Base-by-base conservation (phyloP, 2,329 filamentous ascomycete species). In the Bretziella fagacearum region DNA sequence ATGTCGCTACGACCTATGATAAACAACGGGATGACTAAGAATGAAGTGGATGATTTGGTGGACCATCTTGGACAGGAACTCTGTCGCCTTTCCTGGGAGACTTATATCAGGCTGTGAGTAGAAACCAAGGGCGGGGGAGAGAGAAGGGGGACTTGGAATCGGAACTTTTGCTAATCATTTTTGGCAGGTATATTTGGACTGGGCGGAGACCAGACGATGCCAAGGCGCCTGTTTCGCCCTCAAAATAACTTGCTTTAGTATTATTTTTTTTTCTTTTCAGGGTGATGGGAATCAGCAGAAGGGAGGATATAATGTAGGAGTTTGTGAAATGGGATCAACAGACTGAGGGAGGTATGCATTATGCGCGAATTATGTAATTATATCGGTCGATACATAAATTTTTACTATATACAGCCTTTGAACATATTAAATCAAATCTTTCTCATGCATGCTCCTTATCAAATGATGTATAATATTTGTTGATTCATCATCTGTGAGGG, bases 81-180 rank as follows among this genome's bases (percentile, higher is more conserved):
- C 13, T 78, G 76, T 58, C 74, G 74, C 55, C 74, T 77, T 55
- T 73, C 72, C 45, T 71, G 78, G 54, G 78, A 78, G 61, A 75
- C 73, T 35, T 93, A 84, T 63, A 84, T 84, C 61, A 77, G 74
- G 53, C 66, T 87, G 83, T 87, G 67, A 73, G 81, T 74, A 22
- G 32, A 18, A 44, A 22, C n/a, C n/a, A n/a, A n/a, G n/a, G n/a
- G n/a, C n/a, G n/a, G n/a, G n/a, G n/a, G n/a, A n/a, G n/a, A n/a
- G n/a, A n/a, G n/a, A 10, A 29, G 33, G 39, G 26, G 32, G 25
- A 20, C 23, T 13, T 4, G 35, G n/a, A 33, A 17, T n/a, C 33
- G 52, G 55, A 46, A 55, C 22, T 22, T 41, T 7, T 7, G 8
- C 17, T 44, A 17, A 26, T 23, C 6, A 17, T 42, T 6, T 17